Evolutionary conservation across 1,139 yeast genomes (phyloP).

Genomic region (Candida sp.): DNA sequence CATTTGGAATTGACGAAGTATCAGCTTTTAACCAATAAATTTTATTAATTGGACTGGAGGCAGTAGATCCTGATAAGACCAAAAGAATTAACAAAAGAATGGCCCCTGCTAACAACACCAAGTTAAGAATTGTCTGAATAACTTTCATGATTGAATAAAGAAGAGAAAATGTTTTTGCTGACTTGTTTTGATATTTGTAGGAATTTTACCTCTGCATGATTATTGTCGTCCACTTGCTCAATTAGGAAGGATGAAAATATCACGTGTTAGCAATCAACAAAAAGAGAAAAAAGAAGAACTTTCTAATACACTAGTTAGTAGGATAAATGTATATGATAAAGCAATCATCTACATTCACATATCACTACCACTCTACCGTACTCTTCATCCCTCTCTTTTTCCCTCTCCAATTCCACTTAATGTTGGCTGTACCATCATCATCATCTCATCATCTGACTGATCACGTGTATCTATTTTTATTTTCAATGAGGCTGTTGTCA

Average conservation of each 20-base stretch:
- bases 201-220: not conserved
- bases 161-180: not conserved
- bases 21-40: conserved; percentile 75
- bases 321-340: too few relatives aligned
- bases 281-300: not conserved
- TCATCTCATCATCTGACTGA: not conserved
- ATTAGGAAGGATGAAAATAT: not conserved
- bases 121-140: conserved; percentile 31
- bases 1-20: conserved; percentile 52
- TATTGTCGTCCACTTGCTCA: not conserved
- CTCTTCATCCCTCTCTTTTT: too few relatives aligned
- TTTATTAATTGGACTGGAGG: conserved; percentile 56
- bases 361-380: too few relatives aligned
- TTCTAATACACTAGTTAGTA: too few relatives aligned
- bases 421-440: not conserved
- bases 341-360: too few relatives aligned
- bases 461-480: too few relatives aligned
- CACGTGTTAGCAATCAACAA: not conserved
- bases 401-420: too few relatives aligned
- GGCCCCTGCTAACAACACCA: conserved; percentile 47
- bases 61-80: conserved; percentile 63
- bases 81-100: conserved; percentile 57
- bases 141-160: conserved; percentile 24
- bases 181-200: conserved; percentile 1
- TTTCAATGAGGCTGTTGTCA: not conserved